phyloP scores from a whole-genome alignment of 345 rosid species.

The Euphorbia lathyris region DNA sequence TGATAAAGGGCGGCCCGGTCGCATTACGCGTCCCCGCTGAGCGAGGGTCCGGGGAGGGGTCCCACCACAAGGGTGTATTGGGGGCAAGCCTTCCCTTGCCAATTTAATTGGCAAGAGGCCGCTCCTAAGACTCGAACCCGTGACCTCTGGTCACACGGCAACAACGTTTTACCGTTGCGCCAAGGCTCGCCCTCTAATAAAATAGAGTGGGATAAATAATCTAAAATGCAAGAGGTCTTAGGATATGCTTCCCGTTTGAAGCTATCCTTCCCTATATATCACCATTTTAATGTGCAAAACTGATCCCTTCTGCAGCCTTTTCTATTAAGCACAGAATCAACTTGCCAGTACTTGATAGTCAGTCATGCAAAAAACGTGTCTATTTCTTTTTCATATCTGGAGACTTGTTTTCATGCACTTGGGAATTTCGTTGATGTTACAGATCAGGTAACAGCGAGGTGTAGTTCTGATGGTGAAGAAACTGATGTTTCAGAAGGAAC shows the following conservation, averaged over 20 bases:
- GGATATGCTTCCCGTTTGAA: too few relatives aligned
- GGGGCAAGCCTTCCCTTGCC: too few relatives aligned
- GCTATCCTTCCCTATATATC: neutral
- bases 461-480: neutral
- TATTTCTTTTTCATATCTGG: neutral
- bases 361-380: neutral
- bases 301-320: neutral
- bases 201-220: neutral
- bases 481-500: neutral
- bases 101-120: too few relatives aligned
- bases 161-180: too few relatives aligned
- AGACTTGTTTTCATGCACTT: neutral
- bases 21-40: too few relatives aligned
- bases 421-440: conserved; percentile 2
- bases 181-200: too few relatives aligned
- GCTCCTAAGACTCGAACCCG: too few relatives aligned
- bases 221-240: neutral
- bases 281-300: neutral
- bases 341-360: neutral
- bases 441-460: neutral
- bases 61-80: too few relatives aligned
- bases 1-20: too few relatives aligned
- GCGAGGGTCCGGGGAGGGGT: too few relatives aligned
- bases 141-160: too few relatives aligned
- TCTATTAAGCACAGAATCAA: neutral